A percentile compares a stretch with the other conserved stretches of the same genome.
Evolutionary conservation across 2,329 filamentous ascomycete species (phyloP).

Genomic region (Ciborinia camelliae): DNA sequence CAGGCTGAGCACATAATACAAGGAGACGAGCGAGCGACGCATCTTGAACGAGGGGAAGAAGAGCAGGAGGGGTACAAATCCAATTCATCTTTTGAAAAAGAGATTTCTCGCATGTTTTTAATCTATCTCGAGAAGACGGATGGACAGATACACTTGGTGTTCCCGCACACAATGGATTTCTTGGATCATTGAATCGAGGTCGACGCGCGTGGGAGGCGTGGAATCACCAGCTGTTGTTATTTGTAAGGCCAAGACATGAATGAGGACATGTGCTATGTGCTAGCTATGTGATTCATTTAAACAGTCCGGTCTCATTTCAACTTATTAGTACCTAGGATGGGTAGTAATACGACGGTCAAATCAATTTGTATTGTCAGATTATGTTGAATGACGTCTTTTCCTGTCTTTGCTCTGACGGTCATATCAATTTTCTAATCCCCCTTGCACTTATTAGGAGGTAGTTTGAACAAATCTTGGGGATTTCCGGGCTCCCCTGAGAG

Average conservation of each 20-base stretch:
- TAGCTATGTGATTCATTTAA: background rate
- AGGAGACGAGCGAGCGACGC: slow-evolving; percentile 3
- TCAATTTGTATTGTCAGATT: too few relatives aligned
- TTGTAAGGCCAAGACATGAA: background rate
- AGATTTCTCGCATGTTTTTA: background rate
- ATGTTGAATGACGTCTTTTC: too few relatives aligned
- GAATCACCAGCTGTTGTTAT: background rate
- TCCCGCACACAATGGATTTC: background rate
- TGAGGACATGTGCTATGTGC: background rate
- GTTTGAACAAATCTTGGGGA: background rate
- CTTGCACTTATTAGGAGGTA: too few relatives aligned
- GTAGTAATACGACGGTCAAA: too few relatives aligned
- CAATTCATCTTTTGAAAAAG: background rate
- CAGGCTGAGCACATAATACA: slow-evolving; percentile 1
- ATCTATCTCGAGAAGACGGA: too few relatives aligned
- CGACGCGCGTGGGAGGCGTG: background rate
- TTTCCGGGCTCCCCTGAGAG: too few relatives aligned
- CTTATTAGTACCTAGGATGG: too few relatives aligned
- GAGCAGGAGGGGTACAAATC: background rate
- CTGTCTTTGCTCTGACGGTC: too few relatives aligned
- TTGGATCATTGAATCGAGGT: background rate
- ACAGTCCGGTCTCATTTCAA: background rate
- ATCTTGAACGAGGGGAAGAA: background rate
- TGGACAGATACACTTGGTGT: background rate
- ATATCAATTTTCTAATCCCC: too few relatives aligned